Evolutionary conservation across 1,139 yeast genomes (phyloP), one percentile per base, ranked within the genome.

Genomic region (Pichia terricola): DNA sequence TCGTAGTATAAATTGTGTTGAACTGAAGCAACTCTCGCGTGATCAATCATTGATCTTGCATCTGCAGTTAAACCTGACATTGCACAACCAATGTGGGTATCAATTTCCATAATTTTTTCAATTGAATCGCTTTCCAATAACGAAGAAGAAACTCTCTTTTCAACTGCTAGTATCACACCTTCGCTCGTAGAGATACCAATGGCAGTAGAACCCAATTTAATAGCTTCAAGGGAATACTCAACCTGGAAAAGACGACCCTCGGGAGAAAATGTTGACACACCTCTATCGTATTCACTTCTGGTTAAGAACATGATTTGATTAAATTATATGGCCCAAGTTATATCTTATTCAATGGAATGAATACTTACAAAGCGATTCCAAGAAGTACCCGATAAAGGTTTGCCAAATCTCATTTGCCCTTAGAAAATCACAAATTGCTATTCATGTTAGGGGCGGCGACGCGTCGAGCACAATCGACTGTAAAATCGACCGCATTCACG

Each of bases 41-140:
- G 99, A 61, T 94, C 98, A 61, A 94, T 87, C 95, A 94, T 88
- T 32, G 96, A 85, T 59, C 98, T 75, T 25, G 98, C 99, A 68
- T 94, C 99, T 4, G 99, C 98, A 2, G 98, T 91, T 54, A 94
- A 73, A 7, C 99, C 99, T 53, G 94, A 81, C 96, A 94, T 91
- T 58, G 99, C 98, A 69, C 96, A 88, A 38, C 99, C 98, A 48
- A 94, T 81, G 63, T 94, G 98, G 45, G 71, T 71, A 61, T 94
- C 99, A 48, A 94, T 82, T 63, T 94, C 98, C 53, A 91, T 87
- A 54, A 91, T 89, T 67, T 94, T 94, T 63, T 94, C 98, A 63
- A 94, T 89, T 40, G 96, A 85, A 33, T 91, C 82, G 37, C 91
- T 81, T 63, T 94, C 99, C 48, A 94, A 74, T 51, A 94, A 69